A percentile compares a stretch with the other conserved stretches of the same genome.
Evolutionary conservation across 345 rosid species (phyloP).

Genomic region (Lepidium africanum): DNA sequence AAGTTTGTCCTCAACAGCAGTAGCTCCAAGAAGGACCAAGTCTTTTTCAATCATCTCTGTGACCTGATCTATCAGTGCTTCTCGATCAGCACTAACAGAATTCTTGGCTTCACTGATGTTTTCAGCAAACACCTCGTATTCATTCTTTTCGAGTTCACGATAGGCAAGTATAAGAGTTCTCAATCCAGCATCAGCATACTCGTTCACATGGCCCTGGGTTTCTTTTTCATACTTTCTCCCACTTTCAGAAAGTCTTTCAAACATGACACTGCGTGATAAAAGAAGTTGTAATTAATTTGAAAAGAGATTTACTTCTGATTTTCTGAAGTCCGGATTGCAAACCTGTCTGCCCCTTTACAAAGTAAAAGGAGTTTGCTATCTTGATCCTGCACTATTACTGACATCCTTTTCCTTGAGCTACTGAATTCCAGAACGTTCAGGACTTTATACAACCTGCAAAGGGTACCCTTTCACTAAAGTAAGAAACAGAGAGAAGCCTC

Average conservation of each 20-base stretch:
- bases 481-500: not conserved
- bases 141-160: conserved; percentile 69
- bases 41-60: conserved; percentile 69
- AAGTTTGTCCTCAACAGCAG: conserved; percentile 98
- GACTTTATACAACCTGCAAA: conserved; percentile 64
- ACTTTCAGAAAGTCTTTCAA: conserved; percentile 67
- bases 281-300: not conserved
- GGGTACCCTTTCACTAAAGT: not conserved
- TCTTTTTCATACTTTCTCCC: conserved; percentile 56
- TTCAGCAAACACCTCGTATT: conserved; percentile 46
- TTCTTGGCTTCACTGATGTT: conserved; percentile 67
- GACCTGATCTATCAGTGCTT: conserved; percentile 60
- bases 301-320: not conserved
- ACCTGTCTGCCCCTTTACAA: conserved; percentile 98
- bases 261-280: conserved; percentile 60
- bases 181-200: conserved; percentile 95
- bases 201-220: conserved; percentile 70
- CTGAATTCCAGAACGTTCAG: conserved; percentile 74
- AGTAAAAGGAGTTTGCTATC: conserved; percentile 73
- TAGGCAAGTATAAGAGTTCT: conserved; percentile 86
- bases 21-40: conserved; percentile 88
- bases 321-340: conserved; percentile 13
- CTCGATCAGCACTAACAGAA: conserved; percentile 71
- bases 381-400: conserved; percentile 66
- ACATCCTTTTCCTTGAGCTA: conserved; percentile 62